Evolutionary conservation across 1,284 basidiomycete genomes (phyloP).

Genomic region (Ceratobasidium papillatum): DNA sequence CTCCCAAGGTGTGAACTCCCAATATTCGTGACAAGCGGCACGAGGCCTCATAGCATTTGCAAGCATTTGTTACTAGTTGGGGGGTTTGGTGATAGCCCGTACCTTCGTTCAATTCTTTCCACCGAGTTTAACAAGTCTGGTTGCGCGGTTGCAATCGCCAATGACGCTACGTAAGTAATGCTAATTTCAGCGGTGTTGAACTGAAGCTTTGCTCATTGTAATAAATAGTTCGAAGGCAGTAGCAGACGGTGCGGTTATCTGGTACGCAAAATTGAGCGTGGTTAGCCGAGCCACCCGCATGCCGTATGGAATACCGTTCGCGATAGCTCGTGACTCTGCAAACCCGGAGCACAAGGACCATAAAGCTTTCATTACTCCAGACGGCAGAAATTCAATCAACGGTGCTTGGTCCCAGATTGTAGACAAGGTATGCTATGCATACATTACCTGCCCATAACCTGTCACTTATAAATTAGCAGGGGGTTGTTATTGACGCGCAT

Average conservation of each 20-base stretch:
- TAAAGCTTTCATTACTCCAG: background rate
- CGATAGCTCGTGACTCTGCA: background rate
- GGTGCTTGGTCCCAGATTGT: slow-evolving; percentile 34
- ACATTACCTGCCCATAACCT: background rate
- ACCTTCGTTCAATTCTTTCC: background rate
- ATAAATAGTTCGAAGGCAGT: slow-evolving; percentile 36
- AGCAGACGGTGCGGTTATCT: slow-evolving; percentile 41
- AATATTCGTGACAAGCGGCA: background rate
- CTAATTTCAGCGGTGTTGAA: too few species aligned
- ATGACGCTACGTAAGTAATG: slow-evolving; percentile 38
- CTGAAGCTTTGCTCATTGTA: background rate
- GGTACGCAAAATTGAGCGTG: slow-evolving; percentile 29
- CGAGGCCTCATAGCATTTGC: background rate
- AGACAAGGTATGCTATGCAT: slow-evolving; percentile 1
- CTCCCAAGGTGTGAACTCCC: background rate
- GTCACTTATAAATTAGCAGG: background rate
- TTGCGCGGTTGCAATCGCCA: slow-evolving; percentile 10
- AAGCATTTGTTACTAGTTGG: slow-evolving; percentile 22
- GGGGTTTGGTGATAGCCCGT: slow-evolving; percentile 21
- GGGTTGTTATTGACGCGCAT: slow-evolving; percentile 11
- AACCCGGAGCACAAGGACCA: slow-evolving; percentile 4
- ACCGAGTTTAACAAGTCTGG: background rate
- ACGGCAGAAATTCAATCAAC: slow-evolving; percentile 13
- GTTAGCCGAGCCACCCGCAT: slow-evolving; percentile 30
- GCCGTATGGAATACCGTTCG: slow-evolving; percentile 10